phyloP scores from a whole-genome alignment of 2,329 filamentous ascomycete genomes.

The Scedosporium aurantiacum region DNA sequence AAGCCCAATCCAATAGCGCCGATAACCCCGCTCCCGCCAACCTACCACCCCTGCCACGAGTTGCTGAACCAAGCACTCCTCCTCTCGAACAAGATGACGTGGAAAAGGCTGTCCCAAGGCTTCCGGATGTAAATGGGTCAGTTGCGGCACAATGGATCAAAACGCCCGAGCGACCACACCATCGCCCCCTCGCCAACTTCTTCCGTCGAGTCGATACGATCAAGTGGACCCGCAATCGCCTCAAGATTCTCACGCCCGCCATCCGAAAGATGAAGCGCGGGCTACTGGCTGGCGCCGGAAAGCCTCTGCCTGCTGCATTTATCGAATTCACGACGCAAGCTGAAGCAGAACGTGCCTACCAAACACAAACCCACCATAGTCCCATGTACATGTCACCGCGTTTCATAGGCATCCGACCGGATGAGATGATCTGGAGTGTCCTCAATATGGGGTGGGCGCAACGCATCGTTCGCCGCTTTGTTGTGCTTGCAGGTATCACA shows the following conservation, averaged over 20 bases:
- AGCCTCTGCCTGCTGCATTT: conserved; percentile 66
- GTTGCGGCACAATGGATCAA: conserved; percentile 67
- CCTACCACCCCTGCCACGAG: conserved; percentile 14
- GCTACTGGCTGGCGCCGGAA: conserved; percentile 53
- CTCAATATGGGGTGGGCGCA: conserved; percentile 62
- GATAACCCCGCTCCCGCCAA: background rate
- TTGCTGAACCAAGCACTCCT: conserved; percentile 16
- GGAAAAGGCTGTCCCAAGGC: conserved; percentile 9
- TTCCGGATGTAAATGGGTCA: conserved; percentile 31
- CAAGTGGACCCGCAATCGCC: conserved; percentile 61
- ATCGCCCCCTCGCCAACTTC: conserved; percentile 54
- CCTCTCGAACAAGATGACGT: conserved; percentile 8
- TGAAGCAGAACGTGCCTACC: conserved; percentile 76
- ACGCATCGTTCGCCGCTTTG: conserved; percentile 56
- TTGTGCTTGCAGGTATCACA: conserved; percentile 54
- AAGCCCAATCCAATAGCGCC: conserved; percentile 5
- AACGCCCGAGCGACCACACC: conserved; percentile 63
- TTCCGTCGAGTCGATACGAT: conserved; percentile 93
- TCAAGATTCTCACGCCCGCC: conserved; percentile 26
- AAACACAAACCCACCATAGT: conserved; percentile 70
- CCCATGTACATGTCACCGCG: conserved; percentile 76
- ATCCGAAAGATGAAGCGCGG: conserved; percentile 55
- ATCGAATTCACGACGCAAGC: conserved; percentile 79
- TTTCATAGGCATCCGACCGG: conserved; percentile 69
- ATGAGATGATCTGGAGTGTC: conserved; percentile 80